Percentiles rank a stretch among this genome's conserved stretches.
These are phyloP conservation scores for Oryza brachyantha DNA, from an alignment of 176 grass and related monocot genomes.

Conservation along the genomic window DNA sequence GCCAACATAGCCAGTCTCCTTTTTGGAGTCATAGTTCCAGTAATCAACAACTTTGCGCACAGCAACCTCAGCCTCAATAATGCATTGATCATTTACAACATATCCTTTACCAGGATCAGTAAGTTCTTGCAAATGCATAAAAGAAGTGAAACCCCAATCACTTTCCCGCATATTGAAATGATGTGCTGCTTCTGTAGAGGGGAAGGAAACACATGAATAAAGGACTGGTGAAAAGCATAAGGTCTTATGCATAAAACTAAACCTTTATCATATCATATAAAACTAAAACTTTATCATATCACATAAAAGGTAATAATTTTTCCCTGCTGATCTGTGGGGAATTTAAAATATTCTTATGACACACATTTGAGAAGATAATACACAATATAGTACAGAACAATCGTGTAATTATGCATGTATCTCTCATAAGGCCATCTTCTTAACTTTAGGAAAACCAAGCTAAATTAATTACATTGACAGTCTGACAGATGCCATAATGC, in stretches of 20 bases:
- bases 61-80: conserved; percentile 73
- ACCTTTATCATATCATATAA: neutral
- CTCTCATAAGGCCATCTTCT: neutral
- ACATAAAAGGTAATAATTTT: conserved; percentile 1
- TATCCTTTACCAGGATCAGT: conserved; percentile 67
- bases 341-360: neutral
- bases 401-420: neutral
- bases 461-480: neutral
- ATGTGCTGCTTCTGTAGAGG: conserved; percentile 48
- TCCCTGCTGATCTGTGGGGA: neutral
- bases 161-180: conserved; percentile 57
- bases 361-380: neutral
- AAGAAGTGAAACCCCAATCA: conserved; percentile 81
- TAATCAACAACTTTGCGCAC: conserved; percentile 59
- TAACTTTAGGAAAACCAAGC: neutral
- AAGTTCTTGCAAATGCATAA: conserved; percentile 68
- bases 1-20: conserved; percentile 77
- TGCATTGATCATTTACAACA: conserved; percentile 64
- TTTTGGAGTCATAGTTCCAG: conserved; percentile 79
- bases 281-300: neutral
- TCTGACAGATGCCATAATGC: no score
- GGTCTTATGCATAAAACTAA: neutral
- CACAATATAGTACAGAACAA: neutral
- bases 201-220: neutral
- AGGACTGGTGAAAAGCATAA: neutral